Conservation (phyloP, 305 asterid genomes). For the Fraxinus floribunda region DNA sequence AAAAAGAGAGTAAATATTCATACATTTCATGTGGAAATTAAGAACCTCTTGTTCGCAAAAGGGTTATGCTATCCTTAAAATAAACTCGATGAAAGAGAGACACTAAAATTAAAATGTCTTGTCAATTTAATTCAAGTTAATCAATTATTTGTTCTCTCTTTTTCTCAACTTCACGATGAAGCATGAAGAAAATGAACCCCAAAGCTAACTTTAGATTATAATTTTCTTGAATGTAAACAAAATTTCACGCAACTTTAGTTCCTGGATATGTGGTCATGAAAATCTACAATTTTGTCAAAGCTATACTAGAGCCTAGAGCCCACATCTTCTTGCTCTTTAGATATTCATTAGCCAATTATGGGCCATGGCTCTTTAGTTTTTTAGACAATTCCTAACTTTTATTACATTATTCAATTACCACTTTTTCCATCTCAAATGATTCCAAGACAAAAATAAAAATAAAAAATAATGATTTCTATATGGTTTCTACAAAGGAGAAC, state of each 20-base stretch:
- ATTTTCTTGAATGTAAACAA: constrained; percentile 16
- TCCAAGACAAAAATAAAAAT: constrained; percentile 7
- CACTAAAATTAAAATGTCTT: no score
- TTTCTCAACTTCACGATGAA: constrained; percentile 37
- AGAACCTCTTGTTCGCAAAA: not conserved
- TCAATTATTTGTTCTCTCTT: not conserved
- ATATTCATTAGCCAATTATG: constrained; percentile 38
- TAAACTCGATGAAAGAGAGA: not conserved
- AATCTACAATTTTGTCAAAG: constrained; percentile 37
- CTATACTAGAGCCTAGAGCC: constrained; percentile 26
- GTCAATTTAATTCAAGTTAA: not conserved
- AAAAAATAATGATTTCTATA: not conserved
- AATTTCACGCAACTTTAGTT: constrained; percentile 1
- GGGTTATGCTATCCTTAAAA: not conserved
- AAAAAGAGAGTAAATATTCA: not conserved
- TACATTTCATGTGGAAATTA: not conserved
- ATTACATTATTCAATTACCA: constrained; percentile 19
- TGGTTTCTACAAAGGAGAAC: constrained; percentile 17
- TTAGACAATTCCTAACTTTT: constrained; percentile 31
- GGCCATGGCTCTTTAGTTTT: constrained; percentile 34
- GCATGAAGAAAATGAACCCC: constrained; percentile 30
- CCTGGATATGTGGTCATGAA: constrained; percentile 30
- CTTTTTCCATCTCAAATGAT: constrained; percentile 25
- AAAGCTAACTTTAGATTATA: constrained; percentile 36
- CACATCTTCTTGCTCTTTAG: constrained; percentile 30